phyloP scores from a whole-genome alignment of 805 yeast genomes.

The Candida argentea region DNA sequence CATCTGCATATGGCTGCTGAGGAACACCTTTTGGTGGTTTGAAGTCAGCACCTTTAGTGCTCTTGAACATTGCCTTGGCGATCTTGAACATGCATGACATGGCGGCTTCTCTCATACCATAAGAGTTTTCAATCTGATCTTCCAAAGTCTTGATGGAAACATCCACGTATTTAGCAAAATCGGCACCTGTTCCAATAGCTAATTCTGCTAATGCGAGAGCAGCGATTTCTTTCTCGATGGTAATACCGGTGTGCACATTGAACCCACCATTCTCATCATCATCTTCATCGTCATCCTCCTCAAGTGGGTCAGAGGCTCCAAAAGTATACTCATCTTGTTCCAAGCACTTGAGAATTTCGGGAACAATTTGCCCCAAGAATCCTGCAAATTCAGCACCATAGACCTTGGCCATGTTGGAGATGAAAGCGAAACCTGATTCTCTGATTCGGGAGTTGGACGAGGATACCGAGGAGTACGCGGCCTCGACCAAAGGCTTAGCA shows the following conservation, averaged over 20 bases:
- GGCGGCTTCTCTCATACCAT: constrained; percentile 87
- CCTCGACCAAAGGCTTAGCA: constrained; percentile 81
- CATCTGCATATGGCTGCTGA: constrained; percentile 48
- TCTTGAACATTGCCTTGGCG: constrained; percentile 55
- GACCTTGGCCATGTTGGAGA: constrained; percentile 89
- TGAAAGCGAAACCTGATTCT: constrained; percentile 90
- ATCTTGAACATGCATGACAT: constrained; percentile 76
- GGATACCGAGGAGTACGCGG: constrained; percentile 71
- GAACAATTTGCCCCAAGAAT: constrained; percentile 73
- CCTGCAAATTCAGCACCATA: constrained; percentile 86
- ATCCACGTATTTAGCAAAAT: constrained; percentile 71
- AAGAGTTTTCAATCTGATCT: constrained; percentile 74
- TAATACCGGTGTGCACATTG: constrained; percentile 88
- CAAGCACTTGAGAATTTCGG: constrained; percentile 73
- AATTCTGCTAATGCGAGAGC: constrained; percentile 81
- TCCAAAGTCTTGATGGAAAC: constrained; percentile 50
- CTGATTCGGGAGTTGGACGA: constrained; percentile 77
- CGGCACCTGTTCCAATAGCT: constrained; percentile 76
- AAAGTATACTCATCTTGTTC: constrained; percentile 79
- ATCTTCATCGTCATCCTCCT: constrained; percentile 43
- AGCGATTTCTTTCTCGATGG: constrained; percentile 95
- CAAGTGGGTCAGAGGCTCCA: constrained; percentile 46
- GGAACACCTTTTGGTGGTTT: constrained; percentile 58
- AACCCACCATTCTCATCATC: constrained; percentile 62
- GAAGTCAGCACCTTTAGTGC: constrained; percentile 37